Evolutionary conservation across 495 filamentous ascomycete genomes (phyloP).

Genomic region (Lindgomyces ingoldianus): DNA sequence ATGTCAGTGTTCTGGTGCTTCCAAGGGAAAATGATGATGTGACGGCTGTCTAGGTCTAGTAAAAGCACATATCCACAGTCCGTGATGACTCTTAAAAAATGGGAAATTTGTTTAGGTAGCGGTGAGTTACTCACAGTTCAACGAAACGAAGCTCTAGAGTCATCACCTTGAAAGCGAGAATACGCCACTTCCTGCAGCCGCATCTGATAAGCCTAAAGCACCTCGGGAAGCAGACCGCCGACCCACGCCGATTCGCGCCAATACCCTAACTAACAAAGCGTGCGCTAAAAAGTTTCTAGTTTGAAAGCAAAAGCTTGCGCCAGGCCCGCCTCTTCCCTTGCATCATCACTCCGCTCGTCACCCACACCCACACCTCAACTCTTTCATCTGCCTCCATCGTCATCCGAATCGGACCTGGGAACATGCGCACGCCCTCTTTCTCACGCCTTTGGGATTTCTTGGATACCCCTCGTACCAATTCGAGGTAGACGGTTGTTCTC

Average conservation of each 20-base stretch:
- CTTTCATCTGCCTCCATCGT: no score
- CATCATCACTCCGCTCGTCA: constrained; percentile 15
- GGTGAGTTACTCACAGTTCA: constrained; percentile 18
- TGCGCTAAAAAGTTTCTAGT: constrained; percentile 3
- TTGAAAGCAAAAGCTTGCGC: constrained; percentile 1
- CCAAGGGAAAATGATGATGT: constrained; percentile 19
- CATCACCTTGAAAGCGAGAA: constrained; percentile 5
- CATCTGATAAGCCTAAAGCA: constrained; percentile 36
- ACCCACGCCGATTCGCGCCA: constrained; percentile 3
- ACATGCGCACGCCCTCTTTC: constrained; percentile 25
- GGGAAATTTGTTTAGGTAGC: neutral
- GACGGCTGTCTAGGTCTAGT: constrained; percentile 10
- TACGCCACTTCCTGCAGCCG: constrained; percentile 1
- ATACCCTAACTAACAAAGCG: neutral
- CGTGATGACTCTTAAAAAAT: constrained; percentile 16
- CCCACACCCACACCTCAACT: neutral
- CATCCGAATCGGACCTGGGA: neutral
- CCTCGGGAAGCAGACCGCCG: no score
- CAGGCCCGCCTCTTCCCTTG: neutral
- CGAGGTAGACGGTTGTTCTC: constrained; percentile 26
- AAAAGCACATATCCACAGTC: constrained; percentile 22
- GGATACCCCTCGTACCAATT: constrained; percentile 25
- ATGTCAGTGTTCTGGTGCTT: constrained; percentile 33
- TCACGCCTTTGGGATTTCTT: constrained; percentile 17
- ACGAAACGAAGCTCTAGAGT: constrained; percentile 8